phyloP scores from a whole-genome alignment of 2,329 filamentous ascomycete species.

The Chrysosporium keratinophilum region DNA sequence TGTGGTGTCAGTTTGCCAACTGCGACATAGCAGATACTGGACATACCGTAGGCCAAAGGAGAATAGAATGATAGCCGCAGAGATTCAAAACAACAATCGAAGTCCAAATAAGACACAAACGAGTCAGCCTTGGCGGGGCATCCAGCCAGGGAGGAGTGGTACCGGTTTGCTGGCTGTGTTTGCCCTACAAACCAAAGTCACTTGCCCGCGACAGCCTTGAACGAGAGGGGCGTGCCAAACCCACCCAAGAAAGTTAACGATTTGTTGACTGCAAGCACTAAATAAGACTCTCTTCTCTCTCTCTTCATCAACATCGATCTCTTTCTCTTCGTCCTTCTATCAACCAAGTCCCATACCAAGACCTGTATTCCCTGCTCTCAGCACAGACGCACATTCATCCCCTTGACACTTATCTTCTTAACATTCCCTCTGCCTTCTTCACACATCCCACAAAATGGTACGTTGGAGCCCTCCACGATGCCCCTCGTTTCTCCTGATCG shows the following conservation, averaged over 20 bases:
- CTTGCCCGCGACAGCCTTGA: neutral
- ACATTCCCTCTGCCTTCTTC: neutral
- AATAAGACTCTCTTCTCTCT: neutral
- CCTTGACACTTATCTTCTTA: neutral
- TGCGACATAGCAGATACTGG: neutral
- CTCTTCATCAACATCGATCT: neutral
- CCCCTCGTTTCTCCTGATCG: neutral
- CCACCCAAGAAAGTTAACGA: neutral
- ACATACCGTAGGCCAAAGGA: neutral
- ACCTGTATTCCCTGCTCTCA: neutral
- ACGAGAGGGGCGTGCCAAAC: neutral
- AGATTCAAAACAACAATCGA: neutral
- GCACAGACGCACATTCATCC: neutral
- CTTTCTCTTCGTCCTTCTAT: neutral
- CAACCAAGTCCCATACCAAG: neutral
- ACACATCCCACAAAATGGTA: constrained; percentile 1
- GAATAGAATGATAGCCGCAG: neutral
- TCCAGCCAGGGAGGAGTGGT: neutral
- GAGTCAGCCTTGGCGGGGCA: constrained; percentile 4
- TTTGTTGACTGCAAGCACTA: neutral
- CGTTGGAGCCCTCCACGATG: neutral
- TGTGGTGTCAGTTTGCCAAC: neutral
- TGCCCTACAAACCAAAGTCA: constrained; percentile 6
- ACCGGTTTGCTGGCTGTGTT: neutral
- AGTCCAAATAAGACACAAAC: neutral